Conservation (phyloP, 2,329 filamentous ascomycete species). For the Botryosphaeria dothidea region DNA sequence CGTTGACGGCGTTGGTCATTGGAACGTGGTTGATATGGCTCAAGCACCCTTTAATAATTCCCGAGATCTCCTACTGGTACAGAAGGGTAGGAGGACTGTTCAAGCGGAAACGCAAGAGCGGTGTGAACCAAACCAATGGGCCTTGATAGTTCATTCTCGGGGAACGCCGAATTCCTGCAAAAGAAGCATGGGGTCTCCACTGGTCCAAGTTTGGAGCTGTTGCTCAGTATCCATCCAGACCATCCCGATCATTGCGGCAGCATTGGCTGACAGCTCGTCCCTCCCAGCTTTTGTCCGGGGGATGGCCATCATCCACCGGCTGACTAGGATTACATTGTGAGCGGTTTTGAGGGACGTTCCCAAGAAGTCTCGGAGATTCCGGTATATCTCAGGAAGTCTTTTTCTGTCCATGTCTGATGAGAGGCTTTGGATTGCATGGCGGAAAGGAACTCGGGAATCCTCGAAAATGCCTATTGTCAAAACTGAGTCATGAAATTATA, state of each 20-base stretch:
- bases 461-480: neutral
- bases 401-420: neutral
- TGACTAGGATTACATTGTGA: neutral
- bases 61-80: too few species aligned
- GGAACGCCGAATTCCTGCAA: too few species aligned
- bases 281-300: neutral
- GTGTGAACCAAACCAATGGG: too few species aligned
- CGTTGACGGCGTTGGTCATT: too few species aligned
- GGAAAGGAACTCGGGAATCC: neutral
- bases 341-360: neutral
- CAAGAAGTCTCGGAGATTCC: neutral
- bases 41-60: too few species aligned
- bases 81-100: too few species aligned
- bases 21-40: too few species aligned
- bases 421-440: neutral
- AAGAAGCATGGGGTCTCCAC: too few species aligned
- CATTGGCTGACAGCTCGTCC: neutral
- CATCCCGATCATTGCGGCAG: neutral
- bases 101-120: too few species aligned
- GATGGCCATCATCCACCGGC: neutral
- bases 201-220: too few species aligned
- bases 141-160: too few species aligned
- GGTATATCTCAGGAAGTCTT: neutral
- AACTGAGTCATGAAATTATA: too few species aligned
- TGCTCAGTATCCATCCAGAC: neutral